phyloP scores from a whole-genome alignment of 352 stramenopile genomes.

The Phytophthora hibernalis region DNA sequence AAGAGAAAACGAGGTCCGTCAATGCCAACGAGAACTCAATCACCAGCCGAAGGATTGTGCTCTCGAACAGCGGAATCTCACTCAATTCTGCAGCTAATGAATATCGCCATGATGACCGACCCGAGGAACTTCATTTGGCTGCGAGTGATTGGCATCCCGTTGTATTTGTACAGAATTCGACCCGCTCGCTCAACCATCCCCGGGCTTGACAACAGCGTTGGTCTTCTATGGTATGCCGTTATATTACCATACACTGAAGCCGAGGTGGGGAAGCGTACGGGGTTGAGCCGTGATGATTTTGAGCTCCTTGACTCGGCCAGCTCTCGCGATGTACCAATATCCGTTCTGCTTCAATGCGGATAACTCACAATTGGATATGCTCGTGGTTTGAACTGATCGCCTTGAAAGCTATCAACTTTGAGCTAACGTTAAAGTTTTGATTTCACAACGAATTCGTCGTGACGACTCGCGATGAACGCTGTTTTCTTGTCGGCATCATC shows the following conservation, averaged over 20 bases:
- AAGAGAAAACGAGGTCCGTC: conserved; percentile 4
- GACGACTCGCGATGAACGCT: too few species aligned
- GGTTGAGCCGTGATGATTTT: conserved; percentile 26
- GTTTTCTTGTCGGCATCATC: too few species aligned
- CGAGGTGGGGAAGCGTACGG: conserved; percentile 37
- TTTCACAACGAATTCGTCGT: too few species aligned
- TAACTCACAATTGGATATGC: not conserved
- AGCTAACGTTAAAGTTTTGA: too few species aligned
- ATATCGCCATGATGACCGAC: conserved; percentile 58
- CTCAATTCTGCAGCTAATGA: conserved; percentile 49
- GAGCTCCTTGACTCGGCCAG: conserved; percentile 25
- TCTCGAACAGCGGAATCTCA: conserved; percentile 14
- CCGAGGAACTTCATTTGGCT: conserved; percentile 49
- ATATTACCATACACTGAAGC: conserved; percentile 40
- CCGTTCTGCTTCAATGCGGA: conserved; percentile 18
- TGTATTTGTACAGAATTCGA: conserved; percentile 43
- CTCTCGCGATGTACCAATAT: conserved; percentile 29
- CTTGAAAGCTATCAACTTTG: too few species aligned
- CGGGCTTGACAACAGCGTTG: not conserved
- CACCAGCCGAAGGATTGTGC: not conserved
- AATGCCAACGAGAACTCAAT: not conserved
- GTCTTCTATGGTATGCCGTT: conserved; percentile 11
- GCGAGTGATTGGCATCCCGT: conserved; percentile 29
- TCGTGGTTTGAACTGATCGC: too few species aligned
- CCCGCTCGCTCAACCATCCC: not conserved